A percentile compares a stretch with the other conserved stretches of the same genome.
Evolutionary conservation across 257 asterid species (phyloP).

Genomic region (Euphrasia confusa): DNA sequence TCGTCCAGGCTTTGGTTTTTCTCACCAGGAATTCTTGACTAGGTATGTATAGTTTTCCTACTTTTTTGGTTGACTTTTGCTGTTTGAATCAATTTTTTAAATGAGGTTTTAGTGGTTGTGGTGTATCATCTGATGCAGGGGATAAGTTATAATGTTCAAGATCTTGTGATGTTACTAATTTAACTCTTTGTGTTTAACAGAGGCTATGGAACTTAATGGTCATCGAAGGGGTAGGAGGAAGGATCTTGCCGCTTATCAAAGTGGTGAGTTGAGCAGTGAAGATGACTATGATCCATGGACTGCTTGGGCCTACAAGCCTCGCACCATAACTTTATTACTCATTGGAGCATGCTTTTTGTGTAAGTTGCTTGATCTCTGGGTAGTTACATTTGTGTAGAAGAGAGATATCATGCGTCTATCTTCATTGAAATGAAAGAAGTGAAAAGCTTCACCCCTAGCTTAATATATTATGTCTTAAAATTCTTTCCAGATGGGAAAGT

Average conservation of each 20-base stretch:
- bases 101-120: too few species aligned
- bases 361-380: constrained; percentile 35
- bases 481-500: constrained; percentile 82
- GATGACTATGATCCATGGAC: constrained; percentile 97
- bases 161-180: too few species aligned
- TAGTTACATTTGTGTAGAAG: constrained; percentile 11
- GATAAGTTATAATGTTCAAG: too few species aligned
- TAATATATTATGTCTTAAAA: constrained; percentile 21
- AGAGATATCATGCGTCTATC: background rate
- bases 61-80: background rate
- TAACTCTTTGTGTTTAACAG: background rate
- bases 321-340: constrained; percentile 68
- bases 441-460: constrained; percentile 7
- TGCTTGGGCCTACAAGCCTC: constrained; percentile 99
- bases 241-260: constrained; percentile 50
- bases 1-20: constrained; percentile 8
- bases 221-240: constrained; percentile 48
- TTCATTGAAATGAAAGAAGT: background rate
- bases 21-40: constrained; percentile 8
- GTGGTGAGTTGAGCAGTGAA: constrained; percentile 53
- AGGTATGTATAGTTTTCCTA: constrained; percentile 14
- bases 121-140: background rate
- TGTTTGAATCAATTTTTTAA: constrained; percentile 8
- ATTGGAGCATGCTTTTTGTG: constrained; percentile 95
- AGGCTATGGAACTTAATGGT: constrained; percentile 62